phyloP scores from a whole-genome alignment of 805 yeast genomes.

The Kazachstania taianensis region DNA sequence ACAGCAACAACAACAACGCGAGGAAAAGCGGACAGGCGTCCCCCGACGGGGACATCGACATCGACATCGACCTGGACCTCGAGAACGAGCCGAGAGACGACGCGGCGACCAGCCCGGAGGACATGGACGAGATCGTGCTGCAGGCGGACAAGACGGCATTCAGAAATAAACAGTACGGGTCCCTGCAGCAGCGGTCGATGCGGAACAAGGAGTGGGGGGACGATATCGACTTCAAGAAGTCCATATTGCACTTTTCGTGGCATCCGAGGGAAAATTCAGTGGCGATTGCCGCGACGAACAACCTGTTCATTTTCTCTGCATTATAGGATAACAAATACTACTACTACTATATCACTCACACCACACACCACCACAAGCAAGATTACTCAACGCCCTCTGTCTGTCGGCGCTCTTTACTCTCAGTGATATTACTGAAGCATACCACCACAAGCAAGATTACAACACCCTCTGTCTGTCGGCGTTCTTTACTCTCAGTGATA shows the following conservation, averaged over 20 bases:
- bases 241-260: constrained; percentile 94
- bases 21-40: background rate
- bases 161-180: constrained; percentile 40
- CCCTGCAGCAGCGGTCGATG: constrained; percentile 35
- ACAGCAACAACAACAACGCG: too few relatives aligned
- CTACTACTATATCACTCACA: too few relatives aligned
- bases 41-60: background rate
- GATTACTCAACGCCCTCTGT: too few relatives aligned
- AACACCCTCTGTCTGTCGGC: too few relatives aligned
- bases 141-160: constrained; percentile 98
- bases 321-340: too few relatives aligned
- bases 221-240: constrained; percentile 89
- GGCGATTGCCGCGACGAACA: constrained; percentile 97
- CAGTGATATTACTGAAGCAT: too few relatives aligned
- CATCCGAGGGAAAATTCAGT: constrained; percentile 95
- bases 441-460: too few relatives aligned
- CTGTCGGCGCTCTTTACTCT: too few relatives aligned
- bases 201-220: constrained; percentile 41
- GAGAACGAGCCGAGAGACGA: background rate
- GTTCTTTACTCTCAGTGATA: too few relatives aligned
- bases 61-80: constrained; percentile 5
- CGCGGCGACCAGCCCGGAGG: constrained; percentile 5
- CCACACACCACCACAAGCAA: too few relatives aligned
- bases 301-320: constrained; percentile 75
- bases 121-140: constrained; percentile 53